These are phyloP conservation scores for Erodium maritimum DNA, from an alignment of 345 rosid genomes.

Conservation along the genomic window DNA sequence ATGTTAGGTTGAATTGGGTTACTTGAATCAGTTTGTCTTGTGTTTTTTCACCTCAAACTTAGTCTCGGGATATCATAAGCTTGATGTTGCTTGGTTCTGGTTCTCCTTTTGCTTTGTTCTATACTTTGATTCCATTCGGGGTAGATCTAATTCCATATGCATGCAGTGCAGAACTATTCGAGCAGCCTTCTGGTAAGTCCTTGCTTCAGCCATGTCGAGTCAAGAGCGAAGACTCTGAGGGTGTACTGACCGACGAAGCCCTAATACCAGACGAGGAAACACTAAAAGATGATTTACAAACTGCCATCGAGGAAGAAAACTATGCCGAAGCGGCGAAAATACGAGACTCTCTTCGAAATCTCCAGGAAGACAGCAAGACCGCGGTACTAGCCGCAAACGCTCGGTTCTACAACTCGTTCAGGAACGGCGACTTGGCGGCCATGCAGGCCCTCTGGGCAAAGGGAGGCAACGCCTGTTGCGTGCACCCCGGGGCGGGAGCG, in stretches of 20 bases:
- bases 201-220: conserved; percentile 19
- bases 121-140: background rate
- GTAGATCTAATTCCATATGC: conserved; percentile 10
- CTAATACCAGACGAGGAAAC: conserved; percentile 42
- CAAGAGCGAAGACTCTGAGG: conserved; percentile 43
- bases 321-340: conserved; percentile 77
- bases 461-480: conserved; percentile 55
- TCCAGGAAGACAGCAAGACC: conserved; percentile 58
- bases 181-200: conserved; percentile 8
- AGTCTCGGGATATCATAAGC: background rate
- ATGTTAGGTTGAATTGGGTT: background rate
- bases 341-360: conserved; percentile 48
- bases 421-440: conserved; percentile 56
- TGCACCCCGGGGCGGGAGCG: conserved; percentile 81
- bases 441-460: conserved; percentile 69
- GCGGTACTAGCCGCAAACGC: conserved; percentile 62
- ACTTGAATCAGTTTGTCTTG: background rate
- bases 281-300: conserved; percentile 42
- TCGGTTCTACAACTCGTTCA: conserved; percentile 61
- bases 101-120: too few species aligned
- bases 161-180: conserved; percentile 23
- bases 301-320: conserved; percentile 73
- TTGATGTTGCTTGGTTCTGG: too few species aligned
- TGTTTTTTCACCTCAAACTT: background rate
- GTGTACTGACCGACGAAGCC: conserved; percentile 38